Conservation (phyloP, 2,329 filamentous ascomycete genomes). For the Colletotrichum coccodes region DNA sequence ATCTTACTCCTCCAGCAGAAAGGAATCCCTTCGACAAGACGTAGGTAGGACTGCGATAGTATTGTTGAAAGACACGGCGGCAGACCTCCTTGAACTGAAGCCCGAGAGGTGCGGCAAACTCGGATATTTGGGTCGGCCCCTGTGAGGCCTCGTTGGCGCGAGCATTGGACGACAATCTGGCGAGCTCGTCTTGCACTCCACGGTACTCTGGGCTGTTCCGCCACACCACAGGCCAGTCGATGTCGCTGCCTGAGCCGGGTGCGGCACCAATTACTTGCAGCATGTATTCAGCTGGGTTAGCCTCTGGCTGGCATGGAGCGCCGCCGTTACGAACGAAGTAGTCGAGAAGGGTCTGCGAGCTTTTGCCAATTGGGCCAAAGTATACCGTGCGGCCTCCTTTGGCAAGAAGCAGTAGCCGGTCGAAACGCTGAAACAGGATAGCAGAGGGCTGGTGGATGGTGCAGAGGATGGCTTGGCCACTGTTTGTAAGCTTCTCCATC, state of each 20-base stretch:
- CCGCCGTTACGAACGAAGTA: conserved; percentile 64
- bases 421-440: conserved; percentile 28
- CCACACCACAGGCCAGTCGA: conserved; percentile 59
- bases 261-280: conserved; percentile 39
- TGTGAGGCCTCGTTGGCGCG: too few species aligned
- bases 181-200: conserved; percentile 24
- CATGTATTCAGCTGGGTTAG: conserved; percentile 65
- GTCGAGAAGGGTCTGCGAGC: conserved; percentile 55
- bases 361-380: conserved; percentile 61
- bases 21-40: conserved; percentile 73
- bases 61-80: conserved; percentile 77
- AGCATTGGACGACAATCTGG: too few species aligned
- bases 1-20: too few species aligned
- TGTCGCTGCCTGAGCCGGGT: conserved; percentile 55
- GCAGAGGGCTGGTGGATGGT: conserved; percentile 33
- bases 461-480: conserved; percentile 54
- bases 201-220: conserved; percentile 51
- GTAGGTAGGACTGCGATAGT: conserved; percentile 81
- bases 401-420: conserved; percentile 17
- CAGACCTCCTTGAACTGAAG: conserved; percentile 69
- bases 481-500: conserved; percentile 69
- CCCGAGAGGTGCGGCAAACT: conserved; percentile 73
- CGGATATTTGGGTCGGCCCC: background rate
- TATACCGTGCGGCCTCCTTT: conserved; percentile 54
- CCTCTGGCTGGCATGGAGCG: conserved; percentile 53